Evolutionary conservation across 2,329 filamentous ascomycete genomes (phyloP), one percentile per base, ranked within the genome.

Genomic region (Calonectria montana): DNA sequence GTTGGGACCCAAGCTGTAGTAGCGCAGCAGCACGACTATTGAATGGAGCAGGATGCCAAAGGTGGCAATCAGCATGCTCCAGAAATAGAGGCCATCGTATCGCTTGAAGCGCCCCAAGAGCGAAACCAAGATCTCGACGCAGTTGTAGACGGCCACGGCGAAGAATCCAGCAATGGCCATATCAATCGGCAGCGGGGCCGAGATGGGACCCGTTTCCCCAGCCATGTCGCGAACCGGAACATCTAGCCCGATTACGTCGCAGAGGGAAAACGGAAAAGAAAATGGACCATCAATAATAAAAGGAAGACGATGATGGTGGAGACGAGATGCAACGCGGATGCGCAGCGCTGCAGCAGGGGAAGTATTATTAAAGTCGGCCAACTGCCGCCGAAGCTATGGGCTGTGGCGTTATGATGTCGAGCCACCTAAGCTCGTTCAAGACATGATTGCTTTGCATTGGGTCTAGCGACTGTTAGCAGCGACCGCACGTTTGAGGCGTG

Each of bases 141-240:
- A 65, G 9, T 65, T 65, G 62, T 39, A 65, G 21, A 59, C 18
- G 47, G 63, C 63, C 9, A 65, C 47, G 47, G 63, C 63, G 63
- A 65, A 65, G 63, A 65, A 65, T 31, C 47, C 63, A 37, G 63
- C 63, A 12, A 65, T 65, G 63, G 45, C 37, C 63, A 65, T 65
- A 45, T 65, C 47, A 18, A 65, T 29, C 18, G 63, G 63, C 63
- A 65, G 25, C 31, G 63, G 48, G 31, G 63, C 63, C 25, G 63
- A 65, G 9, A 65, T 65, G 63, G 63, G 63, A n/a, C 63, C 63
- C 63, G 63, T 65, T 53, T 65, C 63, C 15, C 63, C 63, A 10
- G 63, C 63, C 63, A 65, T 65, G 5, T 53, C 47, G 31, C 48
- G 57, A 41, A 62, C 45, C 43, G 31, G 47, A 35, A 41, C 43